Base-by-base conservation (phyloP, 495 filamentous ascomycete genomes). In the Neurospora africana region DNA sequence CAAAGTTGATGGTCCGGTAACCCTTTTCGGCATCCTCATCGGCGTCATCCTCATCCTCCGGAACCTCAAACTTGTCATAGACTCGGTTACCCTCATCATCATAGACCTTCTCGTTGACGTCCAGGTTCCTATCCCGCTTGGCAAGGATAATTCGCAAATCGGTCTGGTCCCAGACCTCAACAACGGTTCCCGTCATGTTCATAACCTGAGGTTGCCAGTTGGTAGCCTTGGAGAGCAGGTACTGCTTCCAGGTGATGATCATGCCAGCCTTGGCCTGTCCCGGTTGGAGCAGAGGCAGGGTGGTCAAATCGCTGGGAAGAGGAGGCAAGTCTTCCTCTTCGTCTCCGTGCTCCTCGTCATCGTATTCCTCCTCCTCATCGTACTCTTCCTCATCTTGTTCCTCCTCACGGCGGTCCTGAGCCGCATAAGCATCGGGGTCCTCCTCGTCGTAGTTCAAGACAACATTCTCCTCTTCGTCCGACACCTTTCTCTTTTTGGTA, bases 171-270 rank as follows among this genome's bases (percentile, higher is more conserved):
- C 86, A 79, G 19, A 84, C 75, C 10, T 78, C 76, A 27, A 85
- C 81, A 5, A 97, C 82, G 35, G 89, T 81, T 4, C 91, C 93
- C 0, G 91, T 91, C 17, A 89, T 84, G 75, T 89, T 90, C 3
- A 84, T 86, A 47, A 96, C 82, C 70, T 85, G 86, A 1, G 95
- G 95, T 70, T 92, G 86, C 91, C 93, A 97, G 35, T 88, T 91
- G 10, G 90, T 93, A 15, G 84, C 88, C 71, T 88, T 89, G 38
- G 91, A 93, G 77, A 94, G 86, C 36, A 89, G 85, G 70, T 92
- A 84, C 71, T 92, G 87, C 75, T 91, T 92, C 87, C 92, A 99
- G 3, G 91, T 89, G 73, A 99, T 88, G 41, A 94, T 83, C 78
- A 91, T 89, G 13, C 91, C 92, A 5, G 83, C 73, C 41, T 84